These are phyloP conservation scores for Novymonas esmeraldas DNA, from an alignment of 208 protist species.

Conservation along the genomic window DNA sequence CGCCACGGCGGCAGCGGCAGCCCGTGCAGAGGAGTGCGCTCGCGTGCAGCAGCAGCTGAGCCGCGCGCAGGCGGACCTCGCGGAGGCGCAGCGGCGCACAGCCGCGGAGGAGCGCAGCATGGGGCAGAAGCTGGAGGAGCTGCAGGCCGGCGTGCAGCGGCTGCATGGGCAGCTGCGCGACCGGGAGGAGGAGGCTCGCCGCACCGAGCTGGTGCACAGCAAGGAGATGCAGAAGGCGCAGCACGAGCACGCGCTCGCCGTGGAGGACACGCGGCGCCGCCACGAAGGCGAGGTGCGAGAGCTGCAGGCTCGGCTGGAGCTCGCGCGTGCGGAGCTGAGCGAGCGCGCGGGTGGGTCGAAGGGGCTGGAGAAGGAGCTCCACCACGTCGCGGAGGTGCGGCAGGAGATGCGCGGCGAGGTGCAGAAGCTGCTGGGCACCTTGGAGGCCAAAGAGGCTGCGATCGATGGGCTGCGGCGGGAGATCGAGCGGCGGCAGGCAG, in stretches of 20 bases:
- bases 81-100: conserved; percentile 33
- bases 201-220: conserved; percentile 35
- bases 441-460: conserved; percentile 20
- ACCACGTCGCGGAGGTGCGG: conserved; percentile 35
- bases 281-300: conserved; percentile 56
- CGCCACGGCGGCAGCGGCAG: conserved; percentile 21
- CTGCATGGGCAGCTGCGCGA: conserved; percentile 54
- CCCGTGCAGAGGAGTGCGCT: conserved; percentile 40
- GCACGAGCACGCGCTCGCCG: conserved; percentile 30
- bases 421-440: conserved; percentile 9
- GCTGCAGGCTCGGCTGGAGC: conserved; percentile 47
- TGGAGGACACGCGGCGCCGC: conserved; percentile 37
- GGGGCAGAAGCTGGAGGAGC: conserved; percentile 39
- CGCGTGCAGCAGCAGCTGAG: conserved; percentile 51
- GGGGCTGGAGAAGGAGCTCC: conserved; percentile 43
- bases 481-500: conserved; percentile 31
- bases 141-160: conserved; percentile 27
- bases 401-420: conserved; percentile 39
- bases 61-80: conserved; percentile 40
- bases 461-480: conserved; percentile 23
- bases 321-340: conserved; percentile 40
- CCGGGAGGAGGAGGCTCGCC: conserved; percentile 54
- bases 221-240: conserved; percentile 49
- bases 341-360: conserved; percentile 53
- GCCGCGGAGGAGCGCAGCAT: conserved; percentile 40